Conservation (phyloP, 2,329 filamentous ascomycete genomes). For the Cercospora sp. region DNA sequence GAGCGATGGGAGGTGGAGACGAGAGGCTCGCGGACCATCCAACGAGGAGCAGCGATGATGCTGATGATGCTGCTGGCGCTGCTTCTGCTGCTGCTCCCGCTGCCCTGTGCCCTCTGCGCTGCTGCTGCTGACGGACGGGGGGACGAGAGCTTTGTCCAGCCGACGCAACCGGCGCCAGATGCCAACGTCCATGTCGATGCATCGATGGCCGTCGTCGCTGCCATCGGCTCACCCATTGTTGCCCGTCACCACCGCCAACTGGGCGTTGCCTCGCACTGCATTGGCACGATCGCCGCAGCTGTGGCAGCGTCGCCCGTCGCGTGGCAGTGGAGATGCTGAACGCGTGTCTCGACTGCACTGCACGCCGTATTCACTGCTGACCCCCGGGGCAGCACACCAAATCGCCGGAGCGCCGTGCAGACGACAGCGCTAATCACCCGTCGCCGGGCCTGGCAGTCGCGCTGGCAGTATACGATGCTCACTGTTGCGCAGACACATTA, state of each 20-base stretch:
- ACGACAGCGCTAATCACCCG: not conserved
- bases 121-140: not conserved
- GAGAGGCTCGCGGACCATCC: not conserved
- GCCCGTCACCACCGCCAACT: not conserved
- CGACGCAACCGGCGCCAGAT: slow-evolving; percentile 1
- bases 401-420: not conserved
- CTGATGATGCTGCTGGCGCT: not conserved
- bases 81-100: not conserved
- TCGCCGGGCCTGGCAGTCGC: not conserved
- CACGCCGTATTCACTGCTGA: not conserved
- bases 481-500: not conserved
- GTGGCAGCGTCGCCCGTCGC: not conserved
- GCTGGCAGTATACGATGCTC: not conserved
- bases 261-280: not conserved
- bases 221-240: not conserved
- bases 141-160: not conserved
- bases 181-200: not conserved
- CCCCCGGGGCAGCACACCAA: not conserved
- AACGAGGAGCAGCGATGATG: not conserved
- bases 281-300: not conserved
- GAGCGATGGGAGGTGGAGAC: not conserved
- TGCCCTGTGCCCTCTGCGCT: not conserved
- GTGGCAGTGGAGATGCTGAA: not conserved
- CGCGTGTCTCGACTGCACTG: not conserved
- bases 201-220: not conserved